Evolutionary conservation across 495 filamentous ascomycete species (phyloP).

Genomic region (Neurospora cerealis): DNA sequence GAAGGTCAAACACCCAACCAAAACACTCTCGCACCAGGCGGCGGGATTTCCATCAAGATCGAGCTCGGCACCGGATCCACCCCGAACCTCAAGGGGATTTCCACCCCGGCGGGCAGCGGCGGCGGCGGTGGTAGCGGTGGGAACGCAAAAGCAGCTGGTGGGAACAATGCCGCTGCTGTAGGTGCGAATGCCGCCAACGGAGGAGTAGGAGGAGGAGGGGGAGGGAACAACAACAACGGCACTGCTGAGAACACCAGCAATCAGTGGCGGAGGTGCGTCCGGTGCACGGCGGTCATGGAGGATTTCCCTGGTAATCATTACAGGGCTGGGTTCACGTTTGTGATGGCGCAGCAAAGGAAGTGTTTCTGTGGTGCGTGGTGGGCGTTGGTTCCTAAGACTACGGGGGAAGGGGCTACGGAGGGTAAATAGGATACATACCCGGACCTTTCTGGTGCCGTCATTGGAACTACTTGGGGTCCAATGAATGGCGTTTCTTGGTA

Average conservation of each 20-base stretch:
- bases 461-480: background rate
- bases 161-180: background rate
- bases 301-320: conserved; percentile 31
- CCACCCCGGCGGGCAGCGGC: background rate
- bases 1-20: background rate
- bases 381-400: conserved; percentile 24
- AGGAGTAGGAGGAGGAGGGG: background rate
- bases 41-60: background rate
- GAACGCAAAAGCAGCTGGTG: background rate
- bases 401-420: background rate
- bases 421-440: background rate
- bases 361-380: conserved; percentile 45
- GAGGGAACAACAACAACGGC: background rate
- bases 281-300: conserved; percentile 56
- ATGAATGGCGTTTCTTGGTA: background rate
- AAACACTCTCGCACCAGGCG: background rate
- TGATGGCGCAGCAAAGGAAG: conserved; percentile 40
- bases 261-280: conserved; percentile 47
- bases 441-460: background rate
- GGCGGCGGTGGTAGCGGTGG: background rate
- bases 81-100: background rate
- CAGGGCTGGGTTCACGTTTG: conserved; percentile 36
- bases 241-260: conserved; percentile 2
- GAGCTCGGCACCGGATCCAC: background rate
- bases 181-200: background rate